Conservation (phyloP, 2,329 filamentous ascomycete species). For the Diaporthe sp. region DNA sequence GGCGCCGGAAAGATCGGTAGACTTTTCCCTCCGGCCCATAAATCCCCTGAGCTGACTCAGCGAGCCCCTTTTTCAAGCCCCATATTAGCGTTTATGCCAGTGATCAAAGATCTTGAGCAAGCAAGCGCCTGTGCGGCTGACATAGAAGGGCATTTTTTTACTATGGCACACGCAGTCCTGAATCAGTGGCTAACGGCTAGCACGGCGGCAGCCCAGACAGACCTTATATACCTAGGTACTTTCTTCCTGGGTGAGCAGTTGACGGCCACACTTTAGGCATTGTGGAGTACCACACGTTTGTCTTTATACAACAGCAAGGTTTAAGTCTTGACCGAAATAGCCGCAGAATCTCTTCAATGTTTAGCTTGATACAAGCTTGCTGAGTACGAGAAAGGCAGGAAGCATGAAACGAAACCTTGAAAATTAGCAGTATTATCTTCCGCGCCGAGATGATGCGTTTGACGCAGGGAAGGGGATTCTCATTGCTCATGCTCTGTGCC, state of each 20-base stretch:
- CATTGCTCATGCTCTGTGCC: not conserved
- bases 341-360: not conserved
- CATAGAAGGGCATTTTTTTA: not conserved
- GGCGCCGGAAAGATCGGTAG: slow-evolving; percentile 10
- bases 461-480: not conserved
- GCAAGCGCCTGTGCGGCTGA: not conserved
- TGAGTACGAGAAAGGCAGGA: too few relatives aligned
- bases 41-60: slow-evolving; percentile 26
- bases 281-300: not conserved
- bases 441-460: not conserved
- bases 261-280: not conserved
- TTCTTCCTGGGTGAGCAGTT: not conserved
- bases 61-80: slow-evolving; percentile 10
- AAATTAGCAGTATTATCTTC: not conserved
- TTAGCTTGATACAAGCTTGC: not conserved
- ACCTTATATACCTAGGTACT: not conserved
- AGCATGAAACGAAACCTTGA: not conserved
- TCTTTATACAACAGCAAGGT: not conserved
- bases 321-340: not conserved
- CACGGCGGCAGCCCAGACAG: too few relatives aligned
- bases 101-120: not conserved
- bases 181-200: not conserved
- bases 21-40: slow-evolving; percentile 5
- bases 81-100: not conserved
- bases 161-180: not conserved